Base-by-base conservation (phyloP, 2,329 filamentous ascomycete species). In the Nothophoma quercina region DNA sequence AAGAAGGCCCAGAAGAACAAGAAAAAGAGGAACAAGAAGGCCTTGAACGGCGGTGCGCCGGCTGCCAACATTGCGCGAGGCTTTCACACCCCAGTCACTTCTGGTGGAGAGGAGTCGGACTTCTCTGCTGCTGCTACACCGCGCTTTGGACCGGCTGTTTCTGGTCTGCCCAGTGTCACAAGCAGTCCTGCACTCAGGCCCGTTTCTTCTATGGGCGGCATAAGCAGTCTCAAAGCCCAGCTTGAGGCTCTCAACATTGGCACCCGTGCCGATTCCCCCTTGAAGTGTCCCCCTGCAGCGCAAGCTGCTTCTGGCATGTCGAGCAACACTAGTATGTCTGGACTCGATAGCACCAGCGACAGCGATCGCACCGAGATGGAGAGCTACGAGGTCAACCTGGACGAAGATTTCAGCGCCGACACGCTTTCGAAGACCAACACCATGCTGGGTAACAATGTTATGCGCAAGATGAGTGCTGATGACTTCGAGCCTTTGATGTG, bases 401-500 rank as follows among this genome's bases (percentile, higher is more conserved):
- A 95, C 62, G 78, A 91, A 57, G 93, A 97, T 71, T 97, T 96
- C 65, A 95, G 90, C 71, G 73, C 79, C 9, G 84, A 86, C 57
- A 77, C 78, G 5, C 77, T 56, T 46, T 69, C 70, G 1, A 73
- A 75, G 56, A 58, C 66, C 5, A 70, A 66, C 7, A 72, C 67
- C 6, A 67, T 72, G 61, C 51, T 65, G 8, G 61, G 64, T 13
- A 66, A 60, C 35, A 85, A 86, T 62, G 83, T 83, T 21, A 78
- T 79, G 56, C 86, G 90, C 59, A 98, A 99, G 79, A 97, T 98
- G 89, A 89, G 88, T 7, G 88, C 92, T 2, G 85, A 88, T 9
- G 95, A 99, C 72, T 99, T 99, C 71, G 89, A 96, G 67, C 86
- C 90, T 9, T 79, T 99, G 42, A 90, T 91, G 41, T 98, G 93